These are phyloP conservation scores for Lanmaoa rubissima DNA, from an alignment of 768 basidiomycete genomes.

Conservation along the genomic window DNA sequence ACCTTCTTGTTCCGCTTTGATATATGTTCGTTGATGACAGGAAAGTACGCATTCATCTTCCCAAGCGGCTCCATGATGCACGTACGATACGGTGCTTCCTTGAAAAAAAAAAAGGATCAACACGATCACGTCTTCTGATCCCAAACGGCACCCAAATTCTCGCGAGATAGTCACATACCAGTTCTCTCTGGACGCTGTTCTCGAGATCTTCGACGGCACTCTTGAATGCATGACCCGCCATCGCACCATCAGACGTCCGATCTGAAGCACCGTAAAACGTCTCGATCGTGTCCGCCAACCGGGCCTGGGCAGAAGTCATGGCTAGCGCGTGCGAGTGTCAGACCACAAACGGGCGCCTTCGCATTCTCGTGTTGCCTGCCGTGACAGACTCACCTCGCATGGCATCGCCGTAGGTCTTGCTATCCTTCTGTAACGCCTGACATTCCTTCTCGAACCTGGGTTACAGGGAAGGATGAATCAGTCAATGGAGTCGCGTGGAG, in stretches of 20 bases:
- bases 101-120: background rate
- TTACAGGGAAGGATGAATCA: background rate
- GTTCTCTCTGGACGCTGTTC: constrained; percentile 73
- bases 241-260: constrained; percentile 84
- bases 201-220: constrained; percentile 94
- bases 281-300: constrained; percentile 92
- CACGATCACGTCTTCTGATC: background rate
- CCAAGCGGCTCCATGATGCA: constrained; percentile 95
- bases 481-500: background rate
- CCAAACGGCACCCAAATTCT: background rate
- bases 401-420: constrained; percentile 91
- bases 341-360: background rate
- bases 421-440: constrained; percentile 88
- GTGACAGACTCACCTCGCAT: constrained; percentile 68
- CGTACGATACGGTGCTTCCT: constrained; percentile 94
- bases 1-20: constrained; percentile 97
- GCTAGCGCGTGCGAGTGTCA: constrained; percentile 43
- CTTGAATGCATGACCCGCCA: constrained; percentile 97
- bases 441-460: constrained; percentile 95
- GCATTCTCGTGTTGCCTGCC: background rate
- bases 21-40: constrained; percentile 90
- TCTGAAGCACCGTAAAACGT: constrained; percentile 88
- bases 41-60: constrained; percentile 96
- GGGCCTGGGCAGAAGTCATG: constrained; percentile 91
- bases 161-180: constrained; percentile 51